Base-by-base conservation (phyloP, 495 filamentous ascomycete genomes). In the Talaromyces ruber region DNA sequence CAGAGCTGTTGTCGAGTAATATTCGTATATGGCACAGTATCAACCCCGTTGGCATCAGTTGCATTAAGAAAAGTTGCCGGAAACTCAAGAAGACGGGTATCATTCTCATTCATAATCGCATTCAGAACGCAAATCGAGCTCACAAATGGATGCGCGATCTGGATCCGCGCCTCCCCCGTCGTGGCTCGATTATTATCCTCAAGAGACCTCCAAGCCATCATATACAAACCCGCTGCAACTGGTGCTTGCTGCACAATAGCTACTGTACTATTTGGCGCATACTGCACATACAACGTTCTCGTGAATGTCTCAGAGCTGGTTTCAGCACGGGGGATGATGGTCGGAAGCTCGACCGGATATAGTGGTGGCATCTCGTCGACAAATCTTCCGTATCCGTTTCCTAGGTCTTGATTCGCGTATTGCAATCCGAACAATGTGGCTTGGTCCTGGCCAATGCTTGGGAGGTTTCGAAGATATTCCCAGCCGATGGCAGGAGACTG, bases 401-500 rank as follows among this genome's bases (percentile, higher is more conserved):
- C 55, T 22, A 37, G 16, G 16, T 58, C 29, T 14, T 58, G 12
- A 18, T 3, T 6, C 30, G 8, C 30, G 4, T 8, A 6, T 3
- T 24, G 55, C 6, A 58, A 11, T 11, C 30, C 55, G 6, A 58
- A 28, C 14, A 58, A 22, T 16, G 55, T 58, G 16, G 28, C 22
- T 16, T 58, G 55, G 24, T 58, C 55, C 8, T 32, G 55, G 6
- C 55, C 55, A 7, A 58, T 14, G 55, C 55, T 58, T 7, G 55
- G 55, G 11, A 58, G 55, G 30, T 37, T 37, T 25, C 55, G 28
- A 9, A 58, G 55, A 16, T 58, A 58, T 58, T 58, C 55, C 55
- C 55, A 58, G 14, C 55, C 55, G 21, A 58, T 30, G 55, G 55
- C 55, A 25, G 55, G 55, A 34, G 55, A 58, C 37, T 58, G 55